phyloP scores from a whole-genome alignment of 805 yeast genomes.

The Saccharomycopsis fibuligera region DNA sequence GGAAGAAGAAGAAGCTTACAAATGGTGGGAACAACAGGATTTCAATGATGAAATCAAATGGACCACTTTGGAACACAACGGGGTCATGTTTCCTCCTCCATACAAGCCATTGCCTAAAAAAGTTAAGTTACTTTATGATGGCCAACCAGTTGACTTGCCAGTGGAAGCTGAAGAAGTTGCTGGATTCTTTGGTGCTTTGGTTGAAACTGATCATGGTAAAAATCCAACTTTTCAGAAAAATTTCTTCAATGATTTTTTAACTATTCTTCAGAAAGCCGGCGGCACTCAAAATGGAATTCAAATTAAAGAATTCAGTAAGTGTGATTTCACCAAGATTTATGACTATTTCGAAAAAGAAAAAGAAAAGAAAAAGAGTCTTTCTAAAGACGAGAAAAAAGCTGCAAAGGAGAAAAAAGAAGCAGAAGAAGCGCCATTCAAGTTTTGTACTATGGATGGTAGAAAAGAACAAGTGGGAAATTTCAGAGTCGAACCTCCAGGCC shows the following conservation, averaged over 20 bases:
- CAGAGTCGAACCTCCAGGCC: constrained; percentile 92
- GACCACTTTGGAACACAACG: constrained; percentile 81
- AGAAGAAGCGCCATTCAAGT: constrained; percentile 73
- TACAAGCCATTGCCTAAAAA: constrained; percentile 79
- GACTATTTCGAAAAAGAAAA: constrained; percentile 63
- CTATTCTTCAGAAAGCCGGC: constrained; percentile 63
- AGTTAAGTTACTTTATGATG: constrained; percentile 71
- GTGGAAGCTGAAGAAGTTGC: constrained; percentile 92
- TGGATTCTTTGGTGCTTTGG: constrained; percentile 85
- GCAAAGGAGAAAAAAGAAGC: constrained; percentile 67
- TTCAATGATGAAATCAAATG: constrained; percentile 74
- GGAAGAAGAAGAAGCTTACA: constrained; percentile 56
- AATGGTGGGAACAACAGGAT: constrained; percentile 82
- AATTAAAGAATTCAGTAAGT: constrained; percentile 53
- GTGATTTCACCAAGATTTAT: constrained; percentile 74
- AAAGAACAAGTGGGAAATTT: constrained; percentile 91
- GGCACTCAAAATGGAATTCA: constrained; percentile 44
- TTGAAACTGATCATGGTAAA: constrained; percentile 82
- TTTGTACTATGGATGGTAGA: constrained; percentile 78
- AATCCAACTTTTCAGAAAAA: constrained; percentile 83
- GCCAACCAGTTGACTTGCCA: constrained; percentile 69
- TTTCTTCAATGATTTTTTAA: constrained; percentile 72
- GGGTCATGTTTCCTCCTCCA: constrained; percentile 90
- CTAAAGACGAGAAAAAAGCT: constrained; percentile 69
- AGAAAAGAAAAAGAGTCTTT: constrained; percentile 63